Conservation (phyloP, 306 rosid genomes). For the Cotoneaster glaucophyllus region DNA sequence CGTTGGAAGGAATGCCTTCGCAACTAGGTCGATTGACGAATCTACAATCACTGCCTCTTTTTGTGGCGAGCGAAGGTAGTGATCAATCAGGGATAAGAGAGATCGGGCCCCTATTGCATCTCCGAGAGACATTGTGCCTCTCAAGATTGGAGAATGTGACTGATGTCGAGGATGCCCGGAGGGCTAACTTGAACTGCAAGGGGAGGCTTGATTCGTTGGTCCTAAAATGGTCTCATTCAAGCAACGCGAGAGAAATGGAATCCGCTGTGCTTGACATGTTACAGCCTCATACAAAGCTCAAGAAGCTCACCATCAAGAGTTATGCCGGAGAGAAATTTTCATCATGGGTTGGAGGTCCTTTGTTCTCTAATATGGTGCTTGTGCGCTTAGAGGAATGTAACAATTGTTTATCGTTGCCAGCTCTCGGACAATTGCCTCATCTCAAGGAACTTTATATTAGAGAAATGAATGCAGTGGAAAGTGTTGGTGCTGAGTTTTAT, state of each 20-base stretch:
- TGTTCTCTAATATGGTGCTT: neutral
- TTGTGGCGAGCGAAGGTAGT: neutral
- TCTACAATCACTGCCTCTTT: neutral
- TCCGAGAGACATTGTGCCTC: neutral
- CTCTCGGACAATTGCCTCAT: constrained; percentile 12
- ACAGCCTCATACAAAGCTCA: neutral
- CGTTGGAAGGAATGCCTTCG: neutral
- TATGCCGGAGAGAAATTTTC: neutral
- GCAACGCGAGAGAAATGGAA: neutral
- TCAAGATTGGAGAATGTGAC: neutral
- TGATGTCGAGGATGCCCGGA: neutral
- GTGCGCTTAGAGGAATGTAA: neutral
- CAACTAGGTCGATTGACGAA: neutral
- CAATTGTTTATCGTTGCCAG: neutral
- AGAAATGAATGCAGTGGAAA: neutral
- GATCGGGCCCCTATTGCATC: neutral
- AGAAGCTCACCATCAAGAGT: neutral
- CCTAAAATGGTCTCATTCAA: neutral
- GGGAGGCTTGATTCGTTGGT: neutral
- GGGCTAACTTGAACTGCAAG: neutral
- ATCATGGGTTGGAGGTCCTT: neutral
- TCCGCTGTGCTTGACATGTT: neutral
- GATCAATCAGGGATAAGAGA: neutral
- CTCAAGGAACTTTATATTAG: neutral
- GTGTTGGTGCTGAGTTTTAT: constrained; percentile 9